Conservation (phyloP, 345 rosid genomes). For the Linum trigynum region DNA sequence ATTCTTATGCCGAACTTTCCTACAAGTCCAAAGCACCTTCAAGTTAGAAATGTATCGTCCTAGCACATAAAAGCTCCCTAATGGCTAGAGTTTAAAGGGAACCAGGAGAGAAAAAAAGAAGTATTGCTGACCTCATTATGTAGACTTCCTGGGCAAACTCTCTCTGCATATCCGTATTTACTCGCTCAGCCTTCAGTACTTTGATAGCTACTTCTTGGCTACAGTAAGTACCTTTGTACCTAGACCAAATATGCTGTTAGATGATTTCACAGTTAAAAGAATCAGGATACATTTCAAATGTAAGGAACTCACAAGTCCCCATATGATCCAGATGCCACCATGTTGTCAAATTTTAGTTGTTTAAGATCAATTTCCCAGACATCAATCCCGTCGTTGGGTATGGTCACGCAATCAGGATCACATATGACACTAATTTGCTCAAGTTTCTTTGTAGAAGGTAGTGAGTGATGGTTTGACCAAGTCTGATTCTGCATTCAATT, state of each 20-base stretch:
- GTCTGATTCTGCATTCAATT: slow-evolving; percentile 36
- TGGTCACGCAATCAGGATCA: slow-evolving; percentile 17
- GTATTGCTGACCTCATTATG: slow-evolving; percentile 59
- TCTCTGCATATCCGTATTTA: slow-evolving; percentile 57
- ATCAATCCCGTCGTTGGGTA: slow-evolving; percentile 35
- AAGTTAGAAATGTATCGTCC: not conserved
- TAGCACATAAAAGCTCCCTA: not conserved
- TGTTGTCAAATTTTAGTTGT: slow-evolving; percentile 60
- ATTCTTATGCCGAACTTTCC: slow-evolving; percentile 94
- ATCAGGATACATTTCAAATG: slow-evolving; percentile 7
- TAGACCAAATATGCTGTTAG: slow-evolving; percentile 5
- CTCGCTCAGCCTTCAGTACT: slow-evolving; percentile 74
- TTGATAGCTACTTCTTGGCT: slow-evolving; percentile 97
- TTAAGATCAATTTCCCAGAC: slow-evolving; percentile 51
- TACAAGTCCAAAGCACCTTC: slow-evolving; percentile 26
- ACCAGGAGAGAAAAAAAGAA: not conserved
- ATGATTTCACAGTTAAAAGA: slow-evolving; percentile 10
- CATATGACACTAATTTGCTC: slow-evolving; percentile 22
- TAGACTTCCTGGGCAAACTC: slow-evolving; percentile 95
- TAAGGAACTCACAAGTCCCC: slow-evolving; percentile 70
- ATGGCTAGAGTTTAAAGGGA: not conserved
- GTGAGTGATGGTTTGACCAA: slow-evolving; percentile 15
- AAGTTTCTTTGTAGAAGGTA: slow-evolving; percentile 21
- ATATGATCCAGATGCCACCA: slow-evolving; percentile 78
- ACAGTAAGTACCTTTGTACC: slow-evolving; percentile 75